phyloP scores from a whole-genome alignment of 2,329 filamentous ascomycete species.

The Bipolaris zeicola region DNA sequence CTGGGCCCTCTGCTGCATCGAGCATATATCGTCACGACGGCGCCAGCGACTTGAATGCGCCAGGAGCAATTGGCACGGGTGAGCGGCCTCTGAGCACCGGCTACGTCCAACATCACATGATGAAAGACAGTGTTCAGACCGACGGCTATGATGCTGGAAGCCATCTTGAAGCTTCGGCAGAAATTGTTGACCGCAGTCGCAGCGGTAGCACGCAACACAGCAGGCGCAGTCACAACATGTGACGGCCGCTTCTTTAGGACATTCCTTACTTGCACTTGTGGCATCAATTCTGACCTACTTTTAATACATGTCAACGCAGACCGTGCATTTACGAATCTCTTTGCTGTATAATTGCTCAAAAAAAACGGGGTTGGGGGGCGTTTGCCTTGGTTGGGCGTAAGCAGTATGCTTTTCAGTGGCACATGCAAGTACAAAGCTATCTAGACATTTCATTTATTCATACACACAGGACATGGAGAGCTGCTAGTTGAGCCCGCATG shows the following conservation, averaged over 20 bases:
- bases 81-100: constrained; percentile 47
- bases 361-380: constrained; percentile 21
- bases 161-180: constrained; percentile 45
- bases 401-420: constrained; percentile 9
- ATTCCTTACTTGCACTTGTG: constrained; percentile 8
- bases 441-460: neutral
- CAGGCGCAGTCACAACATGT: constrained; percentile 21
- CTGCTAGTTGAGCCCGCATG: constrained; percentile 1
- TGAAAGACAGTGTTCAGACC: constrained; percentile 46
- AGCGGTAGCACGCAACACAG: constrained; percentile 43
- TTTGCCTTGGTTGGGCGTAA: constrained; percentile 7
- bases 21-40: constrained; percentile 39
- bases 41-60: constrained; percentile 25
- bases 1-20: constrained; percentile 43
- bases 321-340: constrained; percentile 31
- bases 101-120: constrained; percentile 47
- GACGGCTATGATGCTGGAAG: constrained; percentile 37
- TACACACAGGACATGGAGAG: neutral
- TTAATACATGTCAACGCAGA: constrained; percentile 11
- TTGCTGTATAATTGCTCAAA: constrained; percentile 30
- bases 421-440: constrained; percentile 5
- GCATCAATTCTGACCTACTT: constrained; percentile 4
- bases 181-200: constrained; percentile 45
- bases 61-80: constrained; percentile 22
- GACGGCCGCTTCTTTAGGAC: neutral